Base-by-base conservation (phyloP, 2,329 filamentous ascomycete species). In the Mycosphaerella arachidis region DNA sequence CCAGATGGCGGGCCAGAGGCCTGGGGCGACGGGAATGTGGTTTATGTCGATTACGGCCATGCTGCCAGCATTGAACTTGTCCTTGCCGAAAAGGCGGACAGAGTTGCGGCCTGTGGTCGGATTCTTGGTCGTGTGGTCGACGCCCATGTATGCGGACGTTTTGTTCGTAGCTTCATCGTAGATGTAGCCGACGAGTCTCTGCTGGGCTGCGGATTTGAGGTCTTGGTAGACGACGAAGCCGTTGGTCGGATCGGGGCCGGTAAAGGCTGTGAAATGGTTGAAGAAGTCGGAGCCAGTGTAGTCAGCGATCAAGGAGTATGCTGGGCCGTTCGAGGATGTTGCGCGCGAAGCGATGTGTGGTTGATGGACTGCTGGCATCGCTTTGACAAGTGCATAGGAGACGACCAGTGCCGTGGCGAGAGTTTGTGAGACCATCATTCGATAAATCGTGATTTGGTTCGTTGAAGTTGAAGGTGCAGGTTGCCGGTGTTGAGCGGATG, bases 1-100 rank as follows among this genome's bases (percentile, higher is more conserved):
- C 76, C 76, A 80, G 55, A 79, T 73, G 0, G 81, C 80, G 33
- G 80, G 80, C 81, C 81, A 84, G 12, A 77, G 76, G 20, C 81
- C 81, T 62, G 77, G 82, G 33, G 77, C 78, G 9, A 74, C 75
- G 1, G 81, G 81, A 72, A 82, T 81, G 62, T 83, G 81, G 29
- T 73, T 74, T 54, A 83, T 73, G 66, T 83, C 80, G 31, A 77
- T 66, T 4, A 82, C 76, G 3, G 81, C 74, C 37, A 84, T 71
- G n/a, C 81, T 70, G 24, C 80, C 80, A 29, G 71, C 68, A 60
- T 78, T 75, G 66, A 81, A 82, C 10, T 71, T 73, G 48, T 76
- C 73, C 61, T 78, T 79, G 67, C 76, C 78, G 37, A 74, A 74
- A 5, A 83, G 65, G 13, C 81, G 78, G 8, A 84, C 70, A 55